Evolutionary conservation across 306 rosid species (phyloP), one percentile per base, ranked within the genome.

Genomic region (Trifolium pratense): DNA sequence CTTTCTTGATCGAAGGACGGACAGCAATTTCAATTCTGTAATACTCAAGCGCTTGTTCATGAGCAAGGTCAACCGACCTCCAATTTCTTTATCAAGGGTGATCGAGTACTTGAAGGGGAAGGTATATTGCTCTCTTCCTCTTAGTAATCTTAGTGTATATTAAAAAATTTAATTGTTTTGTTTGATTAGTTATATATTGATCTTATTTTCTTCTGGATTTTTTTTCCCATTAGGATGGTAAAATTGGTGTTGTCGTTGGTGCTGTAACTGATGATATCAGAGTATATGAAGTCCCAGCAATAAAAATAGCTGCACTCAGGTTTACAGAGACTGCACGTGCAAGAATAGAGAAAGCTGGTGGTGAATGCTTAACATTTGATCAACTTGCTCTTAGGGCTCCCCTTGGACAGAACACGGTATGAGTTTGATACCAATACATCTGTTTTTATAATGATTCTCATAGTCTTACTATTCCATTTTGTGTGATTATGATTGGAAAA

Each of bases 301-400:
- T 91, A 53, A 84, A 89, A 81, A 79, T 91, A 45, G 79, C 92
- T 0, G 90, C 97, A 14, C 82, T 91, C 17, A 85, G 85, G 74
- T 91, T 89, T 55, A 87, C 97, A 4, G 91, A 91, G 86, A 91
- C 88, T 1, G 97, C 95, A 7, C 80, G 97, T 10, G 95, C 97
- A 23, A 87, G 95, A 73, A 91, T 89, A 9, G 94, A 88, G 63
- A 91, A 84, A 83, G 90, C 94, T 0, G 97, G 97, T 25, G 94
- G 97, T 8, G 89, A 89, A 78, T 91, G 97, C 82, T 63, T 89
- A 81, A 91, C 97, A 7, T 91, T 91, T 70, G 97, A 91, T 69
- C 88, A 89, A 75, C 88, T 91, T 71, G 95, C 95, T 7, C 84
- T 84, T 10, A 81, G 84, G 84, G 90, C 95, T 34, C 95, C 95